Evolutionary conservation across 1,284 basidiomycete genomes (phyloP).

Genomic region (Naganishia liquefaciens): DNA sequence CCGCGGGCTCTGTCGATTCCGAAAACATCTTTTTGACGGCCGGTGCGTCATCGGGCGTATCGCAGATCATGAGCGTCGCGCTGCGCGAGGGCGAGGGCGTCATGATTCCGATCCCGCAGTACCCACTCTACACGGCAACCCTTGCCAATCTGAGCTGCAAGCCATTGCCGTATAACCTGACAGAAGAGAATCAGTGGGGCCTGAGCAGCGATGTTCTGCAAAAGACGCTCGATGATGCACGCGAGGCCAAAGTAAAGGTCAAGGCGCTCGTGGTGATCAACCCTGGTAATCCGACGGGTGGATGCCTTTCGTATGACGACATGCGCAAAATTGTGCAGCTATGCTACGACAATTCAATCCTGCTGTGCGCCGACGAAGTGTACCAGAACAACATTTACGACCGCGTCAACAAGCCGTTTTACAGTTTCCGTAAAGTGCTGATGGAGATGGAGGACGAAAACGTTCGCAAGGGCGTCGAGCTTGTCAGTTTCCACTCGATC

Average conservation of each 20-base stretch:
- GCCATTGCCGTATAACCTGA: constrained; percentile 85
- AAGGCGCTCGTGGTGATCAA: constrained; percentile 92
- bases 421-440: constrained; percentile 87
- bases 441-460: constrained; percentile 61
- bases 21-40: constrained; percentile 89
- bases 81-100: constrained; percentile 51
- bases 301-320: constrained; percentile 69
- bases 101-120: constrained; percentile 93
- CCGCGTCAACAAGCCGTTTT: constrained; percentile 67
- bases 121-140: constrained; percentile 93
- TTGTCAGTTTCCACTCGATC: constrained; percentile 93
- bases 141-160: constrained; percentile 80
- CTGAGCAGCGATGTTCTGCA: constrained; percentile 74
- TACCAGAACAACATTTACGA: constrained; percentile 90
- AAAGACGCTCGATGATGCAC: constrained; percentile 67
- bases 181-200: constrained; percentile 80
- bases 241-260: constrained; percentile 63
- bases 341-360: constrained; percentile 79
- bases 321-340: constrained; percentile 74
- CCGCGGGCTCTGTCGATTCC: constrained; percentile 63
- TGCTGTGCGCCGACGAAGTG: constrained; percentile 91
- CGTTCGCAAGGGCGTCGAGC: constrained; percentile 60
- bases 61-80: constrained; percentile 66
- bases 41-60: constrained; percentile 90
- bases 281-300: constrained; percentile 92